Conservation (phyloP, 768 basidiomycete species). For the Aureoboletus auriporus region DNA sequence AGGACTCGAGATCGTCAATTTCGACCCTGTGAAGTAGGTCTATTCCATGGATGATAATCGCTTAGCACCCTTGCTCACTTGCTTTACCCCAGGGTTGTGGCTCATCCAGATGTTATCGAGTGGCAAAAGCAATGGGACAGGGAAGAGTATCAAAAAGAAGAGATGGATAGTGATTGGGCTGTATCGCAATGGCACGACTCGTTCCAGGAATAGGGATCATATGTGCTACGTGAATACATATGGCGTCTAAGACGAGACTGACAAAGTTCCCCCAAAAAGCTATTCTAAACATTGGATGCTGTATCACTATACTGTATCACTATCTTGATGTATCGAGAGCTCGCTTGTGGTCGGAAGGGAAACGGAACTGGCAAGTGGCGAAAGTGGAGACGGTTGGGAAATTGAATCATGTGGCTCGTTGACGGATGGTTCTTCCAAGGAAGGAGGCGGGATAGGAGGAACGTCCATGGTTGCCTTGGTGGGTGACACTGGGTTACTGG, state of each 20-base stretch:
- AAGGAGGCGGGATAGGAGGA: constrained; percentile 26
- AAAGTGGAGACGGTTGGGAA: constrained; percentile 14
- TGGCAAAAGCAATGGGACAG: constrained; percentile 29
- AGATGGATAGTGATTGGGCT: constrained; percentile 32
- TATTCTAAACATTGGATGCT: constrained; percentile 13
- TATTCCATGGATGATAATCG: background rate
- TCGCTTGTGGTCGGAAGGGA: constrained; percentile 12
- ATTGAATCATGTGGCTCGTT: constrained; percentile 10
- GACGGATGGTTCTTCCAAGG: constrained; percentile 19
- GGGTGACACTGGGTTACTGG: constrained; percentile 44
- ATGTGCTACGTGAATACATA: constrained; percentile 1
- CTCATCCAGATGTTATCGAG: constrained; percentile 31
- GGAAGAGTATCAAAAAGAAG: constrained; percentile 27
- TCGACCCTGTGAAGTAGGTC: constrained; percentile 30
- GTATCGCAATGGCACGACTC: constrained; percentile 31
- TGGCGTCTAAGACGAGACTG: background rate
- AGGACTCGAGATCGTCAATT: constrained; percentile 36
- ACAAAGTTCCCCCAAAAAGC: constrained; percentile 1
- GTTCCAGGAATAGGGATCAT: constrained; percentile 12
- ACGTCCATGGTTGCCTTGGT: constrained; percentile 35
- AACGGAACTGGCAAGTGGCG: constrained; percentile 9
- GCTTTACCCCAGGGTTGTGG: constrained; percentile 28
- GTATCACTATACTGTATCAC: constrained; percentile 7
- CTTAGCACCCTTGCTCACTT: background rate
- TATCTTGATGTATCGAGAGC: constrained; percentile 6